Evolutionary conservation across 106 monocot genomes (phyloP), one percentile per base, ranked within the genome.

Genomic region (Iris macrosiphon): DNA sequence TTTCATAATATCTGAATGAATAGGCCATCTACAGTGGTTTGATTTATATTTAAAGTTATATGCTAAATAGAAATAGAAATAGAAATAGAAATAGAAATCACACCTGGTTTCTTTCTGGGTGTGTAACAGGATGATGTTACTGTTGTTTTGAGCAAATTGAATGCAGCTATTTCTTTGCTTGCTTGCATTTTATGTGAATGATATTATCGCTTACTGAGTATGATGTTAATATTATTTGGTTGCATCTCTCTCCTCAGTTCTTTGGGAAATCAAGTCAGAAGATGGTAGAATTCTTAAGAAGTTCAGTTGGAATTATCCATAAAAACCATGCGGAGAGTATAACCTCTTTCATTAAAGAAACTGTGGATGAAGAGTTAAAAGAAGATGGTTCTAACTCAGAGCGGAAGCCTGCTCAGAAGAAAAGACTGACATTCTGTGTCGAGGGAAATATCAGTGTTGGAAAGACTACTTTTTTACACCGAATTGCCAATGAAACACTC

Each of bases 381-480:
- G 67, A 82, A 50, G 79, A 71, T 25, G 49, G 21, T 19, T 15
- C 51, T 7, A 28, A 41, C 13, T 50, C 70, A 31, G 71, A 71
- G 24, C 8, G 41, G 20, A 94, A 64, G 49, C 60, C 62, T 63
- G 22, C 45, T 4, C 77, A 70, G 70, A 81, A 83, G 77, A 93
- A 81, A 51, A 78, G 94, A 56, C 81, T 95, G 2, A 95, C 94
- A 23, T 95, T 95, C 61, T 95, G 94, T 60, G 89, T 95, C 11
- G 94, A 95, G 54, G 94, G 94, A 22, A 95, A 95, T 49, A 95
- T 95, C 32, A 95, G 94, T 63, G 94, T 95, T 31, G 94, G 94
- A 22, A 95, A 95, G 79, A 77, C 84, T 18, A 95, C 94, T 6
- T 95, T 95, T 49, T 59, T 95, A 17, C 89, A 85, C 53, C 81